Conservation (phyloP, 2,329 filamentous ascomycete species). For the Fusarium incarnatum region DNA sequence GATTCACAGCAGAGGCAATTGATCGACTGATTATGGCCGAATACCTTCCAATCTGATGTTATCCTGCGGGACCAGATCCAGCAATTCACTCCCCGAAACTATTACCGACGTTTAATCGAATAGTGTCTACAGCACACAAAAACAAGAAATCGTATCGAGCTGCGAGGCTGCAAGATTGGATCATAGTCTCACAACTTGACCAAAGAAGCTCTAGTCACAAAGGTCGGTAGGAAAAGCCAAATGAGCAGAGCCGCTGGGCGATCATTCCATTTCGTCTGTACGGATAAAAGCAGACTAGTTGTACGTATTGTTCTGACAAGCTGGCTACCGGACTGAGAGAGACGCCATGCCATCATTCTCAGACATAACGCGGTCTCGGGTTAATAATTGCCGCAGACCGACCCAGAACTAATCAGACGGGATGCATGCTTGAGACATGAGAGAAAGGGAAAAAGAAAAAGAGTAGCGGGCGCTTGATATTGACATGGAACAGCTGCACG, state of each 20-base stretch:
- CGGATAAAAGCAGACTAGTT: slow-evolving; percentile 1
- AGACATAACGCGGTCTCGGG: slow-evolving; percentile 20
- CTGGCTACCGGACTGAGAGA: slow-evolving; percentile 23
- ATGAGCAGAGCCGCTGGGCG: slow-evolving; percentile 37
- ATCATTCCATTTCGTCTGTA: slow-evolving; percentile 19
- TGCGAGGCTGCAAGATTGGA: slow-evolving; percentile 24
- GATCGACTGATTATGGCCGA: slow-evolving; percentile 46
- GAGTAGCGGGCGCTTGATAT: slow-evolving; percentile 29
- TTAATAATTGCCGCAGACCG: slow-evolving; percentile 37
- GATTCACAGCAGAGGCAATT: slow-evolving; percentile 35
- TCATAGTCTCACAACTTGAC: slow-evolving; percentile 23
- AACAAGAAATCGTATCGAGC: slow-evolving; percentile 29
- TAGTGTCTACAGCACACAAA: slow-evolving; percentile 4
- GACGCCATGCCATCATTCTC: slow-evolving; percentile 33
- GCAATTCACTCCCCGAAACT: slow-evolving; percentile 29
- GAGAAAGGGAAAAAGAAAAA: not conserved
- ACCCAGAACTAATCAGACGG: slow-evolving; percentile 3
- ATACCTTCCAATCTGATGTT: slow-evolving; percentile 39
- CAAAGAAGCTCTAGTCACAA: slow-evolving; percentile 14
- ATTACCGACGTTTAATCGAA: slow-evolving; percentile 6
- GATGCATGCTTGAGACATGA: slow-evolving; percentile 7
- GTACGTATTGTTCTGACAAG: slow-evolving; percentile 13
- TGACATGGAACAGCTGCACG: slow-evolving; percentile 34
- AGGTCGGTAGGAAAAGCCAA: slow-evolving; percentile 10
- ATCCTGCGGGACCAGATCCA: slow-evolving; percentile 23